Evolutionary conservation across 495 filamentous ascomycete genomes (phyloP).

Genomic region (Amorphotheca resinae): DNA sequence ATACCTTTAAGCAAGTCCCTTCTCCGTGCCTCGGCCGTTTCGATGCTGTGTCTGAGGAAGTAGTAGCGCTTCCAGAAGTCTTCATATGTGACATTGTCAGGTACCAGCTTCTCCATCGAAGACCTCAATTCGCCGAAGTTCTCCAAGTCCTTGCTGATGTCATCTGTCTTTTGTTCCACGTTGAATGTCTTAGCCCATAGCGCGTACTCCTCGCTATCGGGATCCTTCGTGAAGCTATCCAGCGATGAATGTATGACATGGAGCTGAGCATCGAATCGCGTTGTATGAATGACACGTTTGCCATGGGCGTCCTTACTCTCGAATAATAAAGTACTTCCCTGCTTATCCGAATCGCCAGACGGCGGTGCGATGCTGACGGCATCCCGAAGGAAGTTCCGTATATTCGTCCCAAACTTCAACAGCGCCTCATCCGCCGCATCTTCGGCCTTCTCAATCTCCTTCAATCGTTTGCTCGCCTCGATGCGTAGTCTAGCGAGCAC

Average conservation of each 20-base stretch:
- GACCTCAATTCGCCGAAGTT: conserved; percentile 77
- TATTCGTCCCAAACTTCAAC: conserved; percentile 80
- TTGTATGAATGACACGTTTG: conserved; percentile 83
- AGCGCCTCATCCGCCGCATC: conserved; percentile 97
- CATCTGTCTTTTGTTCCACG: conserved; percentile 71
- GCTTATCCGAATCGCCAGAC: conserved; percentile 20
- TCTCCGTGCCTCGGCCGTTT: conserved; percentile 86
- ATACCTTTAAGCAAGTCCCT: conserved; percentile 86
- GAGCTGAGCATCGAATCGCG: conserved; percentile 87
- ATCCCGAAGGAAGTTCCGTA: conserved; percentile 82
- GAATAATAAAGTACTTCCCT: conserved; percentile 49
- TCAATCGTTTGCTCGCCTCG: conserved; percentile 74
- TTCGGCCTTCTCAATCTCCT: conserved; percentile 86
- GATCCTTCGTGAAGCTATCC: conserved; percentile 78
- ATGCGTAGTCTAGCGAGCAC: conserved; percentile 72
- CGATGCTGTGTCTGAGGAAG: conserved; percentile 85
- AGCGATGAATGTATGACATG: conserved; percentile 83
- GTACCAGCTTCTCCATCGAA: conserved; percentile 94
- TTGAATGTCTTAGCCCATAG: conserved; percentile 66
- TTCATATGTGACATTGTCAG: conserved; percentile 73
- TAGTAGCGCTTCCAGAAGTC: conserved; percentile 95
- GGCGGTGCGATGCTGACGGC: conserved; percentile 79
- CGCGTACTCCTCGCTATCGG: conserved; percentile 59
- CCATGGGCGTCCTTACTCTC: conserved; percentile 87
- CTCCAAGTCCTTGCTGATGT: conserved; percentile 70